Evolutionary conservation across 257 asterid genomes (phyloP).

Genomic region (Galeopsis tetrahit): DNA sequence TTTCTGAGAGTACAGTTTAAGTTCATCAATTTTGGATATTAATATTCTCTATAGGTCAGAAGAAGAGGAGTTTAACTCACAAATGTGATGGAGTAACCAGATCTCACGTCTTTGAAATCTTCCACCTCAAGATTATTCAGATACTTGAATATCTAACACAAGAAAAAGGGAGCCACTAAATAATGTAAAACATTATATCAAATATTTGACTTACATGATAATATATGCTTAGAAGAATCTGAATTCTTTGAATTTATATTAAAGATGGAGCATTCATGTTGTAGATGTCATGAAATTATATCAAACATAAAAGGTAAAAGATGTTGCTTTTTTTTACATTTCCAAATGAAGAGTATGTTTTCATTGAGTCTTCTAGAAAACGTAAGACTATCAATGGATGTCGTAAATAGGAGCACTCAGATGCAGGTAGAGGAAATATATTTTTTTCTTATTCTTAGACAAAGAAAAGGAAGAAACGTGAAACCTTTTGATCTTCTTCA

Average conservation of each 20-base stretch:
- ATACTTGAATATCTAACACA: conserved; percentile 77
- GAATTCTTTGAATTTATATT: not conserved
- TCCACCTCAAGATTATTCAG: conserved; percentile 83
- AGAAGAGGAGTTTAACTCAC: conserved; percentile 55
- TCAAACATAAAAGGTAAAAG: too few relatives aligned
- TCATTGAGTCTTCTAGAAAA: not conserved
- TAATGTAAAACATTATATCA: conserved; percentile 7
- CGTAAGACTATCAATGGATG: not conserved
- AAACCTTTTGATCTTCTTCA: conserved; percentile 91
- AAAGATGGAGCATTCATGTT: too few relatives aligned
- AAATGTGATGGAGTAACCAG: conserved; percentile 82
- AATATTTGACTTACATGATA: not conserved
- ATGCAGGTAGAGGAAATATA: not conserved
- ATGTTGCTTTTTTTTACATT: too few relatives aligned
- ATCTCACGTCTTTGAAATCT: conserved; percentile 85
- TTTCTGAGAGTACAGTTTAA: conserved; percentile 44
- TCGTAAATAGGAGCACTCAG: not conserved
- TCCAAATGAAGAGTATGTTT: not conserved
- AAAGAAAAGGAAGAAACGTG: conserved; percentile 21
- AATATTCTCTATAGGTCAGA: not conserved
- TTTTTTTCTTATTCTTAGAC: conserved; percentile 1
- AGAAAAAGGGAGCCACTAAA: conserved; percentile 18
- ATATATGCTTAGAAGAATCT: conserved; percentile 8
- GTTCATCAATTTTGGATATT: conserved; percentile 6
- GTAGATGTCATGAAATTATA: too few relatives aligned